Conservation (phyloP, 768 basidiomycete species). For the Lactifluus volemus region DNA sequence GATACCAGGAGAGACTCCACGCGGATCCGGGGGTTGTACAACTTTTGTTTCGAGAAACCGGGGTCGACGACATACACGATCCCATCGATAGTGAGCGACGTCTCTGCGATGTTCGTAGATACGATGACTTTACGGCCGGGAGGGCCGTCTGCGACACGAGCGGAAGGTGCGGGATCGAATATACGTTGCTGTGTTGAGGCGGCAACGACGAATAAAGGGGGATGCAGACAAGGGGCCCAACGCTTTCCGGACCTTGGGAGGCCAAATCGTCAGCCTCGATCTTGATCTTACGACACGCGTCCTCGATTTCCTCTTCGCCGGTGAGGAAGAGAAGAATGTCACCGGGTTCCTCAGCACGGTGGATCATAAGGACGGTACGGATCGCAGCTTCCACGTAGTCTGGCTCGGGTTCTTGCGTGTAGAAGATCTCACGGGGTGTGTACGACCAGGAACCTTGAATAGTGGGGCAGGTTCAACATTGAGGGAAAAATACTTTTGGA, state of each 20-base stretch:
- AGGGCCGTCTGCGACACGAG: conserved; percentile 55
- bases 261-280: conserved; percentile 79
- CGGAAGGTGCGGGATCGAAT: conserved; percentile 77
- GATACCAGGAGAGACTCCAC: conserved; percentile 91
- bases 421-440: conserved; percentile 93
- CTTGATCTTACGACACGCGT: conserved; percentile 89
- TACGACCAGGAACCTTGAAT: conserved; percentile 88
- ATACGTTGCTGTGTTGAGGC: conserved; percentile 94
- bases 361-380: conserved; percentile 93
- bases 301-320: conserved; percentile 97
- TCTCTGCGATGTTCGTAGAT: conserved; percentile 97
- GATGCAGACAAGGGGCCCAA: conserved; percentile 84
- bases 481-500: conserved; percentile 85
- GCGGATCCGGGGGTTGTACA: conserved; percentile 95
- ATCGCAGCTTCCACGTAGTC: conserved; percentile 98
- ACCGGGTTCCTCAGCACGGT: conserved; percentile 88
- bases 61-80: conserved; percentile 99
- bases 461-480: conserved; percentile 48
- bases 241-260: conserved; percentile 58
- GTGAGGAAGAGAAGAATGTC: conserved; percentile 94
- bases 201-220: conserved; percentile 95
- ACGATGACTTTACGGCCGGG: conserved; percentile 91
- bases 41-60: conserved; percentile 96
- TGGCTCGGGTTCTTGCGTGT: conserved; percentile 84
- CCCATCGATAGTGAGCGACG: conserved; percentile 94